Base-by-base conservation (phyloP, 2,329 filamentous ascomycete genomes). In the Trichoderma endophyticum region DNA sequence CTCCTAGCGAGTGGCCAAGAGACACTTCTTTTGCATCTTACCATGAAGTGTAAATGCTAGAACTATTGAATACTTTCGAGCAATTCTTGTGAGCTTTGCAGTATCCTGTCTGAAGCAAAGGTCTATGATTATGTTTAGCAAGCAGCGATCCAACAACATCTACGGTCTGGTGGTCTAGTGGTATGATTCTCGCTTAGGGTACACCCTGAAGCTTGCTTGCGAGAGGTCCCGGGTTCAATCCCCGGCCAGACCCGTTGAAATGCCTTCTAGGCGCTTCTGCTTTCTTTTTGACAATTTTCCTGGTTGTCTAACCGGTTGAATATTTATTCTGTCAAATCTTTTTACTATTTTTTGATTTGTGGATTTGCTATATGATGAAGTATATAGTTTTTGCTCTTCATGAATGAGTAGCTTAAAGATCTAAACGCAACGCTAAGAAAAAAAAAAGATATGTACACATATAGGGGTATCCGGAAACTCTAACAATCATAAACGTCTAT, bases 211-310 rank as follows among this genome's bases (percentile, higher is more conserved):
- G 60, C 69, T 71, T 59, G 21, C 32, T 51, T 83, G 82, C 82
- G 81, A 82, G 82, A 83, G 82, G 82, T 83, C 82, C 82, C 82
- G 82, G 80, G 82, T 83, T 83, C 82, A 82, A 83, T 83, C 81
- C 82, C 81, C 82, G 81, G 82, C 81, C 81, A 82, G 81, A 82
- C 81, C 81, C 81, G n/a, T 34, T 51, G 36, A 48, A 24, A 24
- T 32, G 36, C 56, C 11, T 14, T 8, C 15, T 32, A 11, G 18
- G 60, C 26, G 48, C 4, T 30, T 59, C 39, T 43, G 7, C 64
- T 36, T 5, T 36, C n/a, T 51, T 65, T 59, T 59, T 59, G 51
- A 21, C 18, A 14, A 9, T 43, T 60, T 32, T 8, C 18, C 6
- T 15, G 5, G 5, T 24, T 43, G 21, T 26, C 15, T 21, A 32